Evolutionary conservation across 2,329 filamentous ascomycete species (phyloP).

Genomic region (Chalara sp.): DNA sequence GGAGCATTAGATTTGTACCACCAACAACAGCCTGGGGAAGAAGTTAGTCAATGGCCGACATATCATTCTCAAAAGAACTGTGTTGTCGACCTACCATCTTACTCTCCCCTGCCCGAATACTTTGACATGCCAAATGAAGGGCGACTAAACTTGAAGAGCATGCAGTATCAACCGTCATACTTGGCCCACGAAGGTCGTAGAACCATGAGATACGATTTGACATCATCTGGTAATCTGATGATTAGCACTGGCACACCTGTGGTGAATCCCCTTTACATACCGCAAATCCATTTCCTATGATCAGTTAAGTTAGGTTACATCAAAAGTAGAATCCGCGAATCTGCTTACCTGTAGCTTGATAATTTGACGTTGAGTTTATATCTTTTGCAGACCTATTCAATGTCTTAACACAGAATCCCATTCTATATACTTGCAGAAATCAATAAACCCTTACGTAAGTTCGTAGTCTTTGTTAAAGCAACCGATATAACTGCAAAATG

Average conservation of each 20-base stretch:
- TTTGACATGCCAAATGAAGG: slow-evolving; percentile 35
- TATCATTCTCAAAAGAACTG: no score
- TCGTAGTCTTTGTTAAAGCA: slow-evolving; percentile 9
- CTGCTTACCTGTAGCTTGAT: no score
- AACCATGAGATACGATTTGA: slow-evolving; percentile 34
- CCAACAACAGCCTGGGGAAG: slow-evolving; percentile 18
- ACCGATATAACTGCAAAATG: slow-evolving; percentile 4
- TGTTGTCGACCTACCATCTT: slow-evolving; percentile 1
- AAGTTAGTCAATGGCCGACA: no score
- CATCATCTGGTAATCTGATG: background rate
- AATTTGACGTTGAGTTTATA: no score
- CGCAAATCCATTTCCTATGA: no score
- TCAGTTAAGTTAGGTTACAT: no score
- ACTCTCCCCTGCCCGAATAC: slow-evolving; percentile 33
- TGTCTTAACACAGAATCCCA: no score
- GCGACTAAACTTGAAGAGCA: slow-evolving; percentile 38
- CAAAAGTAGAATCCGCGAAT: no score
- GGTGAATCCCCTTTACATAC: no score
- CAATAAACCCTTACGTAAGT: no score
- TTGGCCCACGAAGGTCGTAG: slow-evolving; percentile 33
- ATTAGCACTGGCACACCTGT: background rate
- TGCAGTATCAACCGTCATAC: slow-evolving; percentile 38
- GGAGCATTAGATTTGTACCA: background rate
- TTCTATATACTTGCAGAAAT: no score
- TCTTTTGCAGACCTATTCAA: no score